phyloP scores from a whole-genome alignment of 2,329 filamentous ascomycete species.

The Ciborinia camelliae region DNA sequence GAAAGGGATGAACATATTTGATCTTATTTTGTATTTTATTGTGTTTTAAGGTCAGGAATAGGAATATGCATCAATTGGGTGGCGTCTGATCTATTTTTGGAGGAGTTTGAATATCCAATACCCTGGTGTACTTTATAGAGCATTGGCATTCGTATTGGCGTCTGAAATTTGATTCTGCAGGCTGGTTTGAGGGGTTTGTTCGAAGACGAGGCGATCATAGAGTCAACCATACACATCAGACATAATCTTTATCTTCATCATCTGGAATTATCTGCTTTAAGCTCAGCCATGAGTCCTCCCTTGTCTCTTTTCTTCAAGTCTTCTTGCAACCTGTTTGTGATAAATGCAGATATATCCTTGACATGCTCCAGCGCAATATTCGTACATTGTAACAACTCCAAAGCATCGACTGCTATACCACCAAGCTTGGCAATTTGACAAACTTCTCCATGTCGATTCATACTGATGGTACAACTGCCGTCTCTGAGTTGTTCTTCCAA shows the following conservation, averaged over 20 bases:
- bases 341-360: constrained; percentile 70
- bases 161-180: background rate
- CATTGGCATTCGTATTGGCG: constrained; percentile 14
- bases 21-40: constrained; percentile 11
- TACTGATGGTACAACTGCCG: constrained; percentile 72
- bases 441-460: constrained; percentile 37
- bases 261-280: constrained; percentile 72
- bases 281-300: constrained; percentile 73
- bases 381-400: constrained; percentile 72
- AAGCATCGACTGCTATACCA: constrained; percentile 75
- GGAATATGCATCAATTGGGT: constrained; percentile 12
- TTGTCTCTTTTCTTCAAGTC: constrained; percentile 76
- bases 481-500: constrained; percentile 74
- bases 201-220: constrained; percentile 6
- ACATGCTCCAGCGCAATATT: constrained; percentile 73
- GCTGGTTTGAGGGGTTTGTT: background rate
- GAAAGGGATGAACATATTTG: constrained; percentile 40
- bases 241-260: constrained; percentile 46
- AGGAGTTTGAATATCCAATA: constrained; percentile 20
- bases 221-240: constrained; percentile 23
- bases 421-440: constrained; percentile 74
- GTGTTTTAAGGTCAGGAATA: constrained; percentile 10
- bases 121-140: constrained; percentile 18
- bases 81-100: constrained; percentile 19
- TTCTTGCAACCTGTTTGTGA: constrained; percentile 70